Base-by-base conservation (phyloP, 2,329 filamentous ascomycete genomes). In the Ustulina deusta region DNA sequence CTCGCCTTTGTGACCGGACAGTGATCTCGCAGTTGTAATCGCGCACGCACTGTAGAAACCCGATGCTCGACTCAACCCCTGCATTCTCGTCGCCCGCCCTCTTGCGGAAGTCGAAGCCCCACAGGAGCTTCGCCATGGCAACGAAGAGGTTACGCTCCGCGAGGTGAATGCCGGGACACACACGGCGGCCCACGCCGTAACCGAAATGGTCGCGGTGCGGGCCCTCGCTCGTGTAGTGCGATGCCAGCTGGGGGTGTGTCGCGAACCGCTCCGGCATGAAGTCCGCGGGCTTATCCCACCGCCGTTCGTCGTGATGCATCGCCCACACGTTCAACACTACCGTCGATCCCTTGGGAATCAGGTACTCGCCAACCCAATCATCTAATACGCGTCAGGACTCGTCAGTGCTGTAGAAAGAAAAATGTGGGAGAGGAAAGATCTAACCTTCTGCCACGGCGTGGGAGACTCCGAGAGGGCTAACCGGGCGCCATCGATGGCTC, bases 151-250 rank as follows among this genome's bases (percentile, higher is more conserved):
- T 83, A 5, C 82, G 79, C 73, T 86, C 84, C 2, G 83, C 83
- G 5, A 87, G 78, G 65, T 86, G 82, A 13, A 84, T 82, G 0
- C 84, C 84, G 0, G 80, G 81, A 68, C 84, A 85, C 29, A 85
- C 80, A 6, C 84, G 80, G 1, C 84, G 78, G 0, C 84, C 84
- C 17, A 78, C 79, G 6, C 83, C 83, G 72, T 84, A 86, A 2
- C 78, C 78, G 68, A 82, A 86, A 70, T 85, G 83, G 66, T 83
- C 80, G 7, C 80, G 78, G 9, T 69, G 61, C 7, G 65, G 57
- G n/a, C 70, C 71, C 48, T 70, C 71, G 2, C 71, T 70, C 2
- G 79, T 75, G 54, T 79, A 76, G 22, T 79, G 76, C n/a, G 80
- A 77, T 5, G 82, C 78, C 0, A 81, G 76, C 49, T 77, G 69